These are phyloP conservation scores for Phytophthora pistaciae DNA, from an alignment of 352 stramenopile genomes.

Conservation along the genomic window DNA sequence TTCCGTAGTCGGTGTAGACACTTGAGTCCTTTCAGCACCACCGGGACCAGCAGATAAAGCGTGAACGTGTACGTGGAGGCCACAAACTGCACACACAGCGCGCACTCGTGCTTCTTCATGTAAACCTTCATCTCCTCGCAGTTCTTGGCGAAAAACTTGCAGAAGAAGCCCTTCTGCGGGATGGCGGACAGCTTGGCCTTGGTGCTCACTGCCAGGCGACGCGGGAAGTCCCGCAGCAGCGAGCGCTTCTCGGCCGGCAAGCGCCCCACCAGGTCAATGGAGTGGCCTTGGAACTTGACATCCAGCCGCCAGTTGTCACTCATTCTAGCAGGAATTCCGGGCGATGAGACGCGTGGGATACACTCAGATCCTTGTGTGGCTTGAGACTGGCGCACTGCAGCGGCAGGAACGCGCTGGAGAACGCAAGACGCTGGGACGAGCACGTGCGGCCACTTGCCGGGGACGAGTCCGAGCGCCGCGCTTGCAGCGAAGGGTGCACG, in stretches of 20 bases:
- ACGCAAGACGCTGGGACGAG: constrained; percentile 3
- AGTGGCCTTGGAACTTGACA: constrained; percentile 85
- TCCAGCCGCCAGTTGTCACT: constrained; percentile 88
- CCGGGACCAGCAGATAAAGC: constrained; percentile 82
- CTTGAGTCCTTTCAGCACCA: constrained; percentile 70
- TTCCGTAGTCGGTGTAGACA: constrained; percentile 86
- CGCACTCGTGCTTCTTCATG: constrained; percentile 89
- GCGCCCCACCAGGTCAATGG: constrained; percentile 75
- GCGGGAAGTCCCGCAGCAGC: constrained; percentile 80
- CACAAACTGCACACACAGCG: constrained; percentile 84
- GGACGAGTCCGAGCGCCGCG: constrained; percentile 7
- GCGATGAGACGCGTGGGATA: neutral
- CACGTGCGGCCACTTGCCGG: constrained; percentile 2
- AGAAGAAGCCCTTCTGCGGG: constrained; percentile 90
- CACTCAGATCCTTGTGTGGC: neutral
- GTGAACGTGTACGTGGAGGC: constrained; percentile 88
- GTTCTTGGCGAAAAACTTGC: constrained; percentile 90
- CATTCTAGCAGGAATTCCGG: constrained; percentile 18
- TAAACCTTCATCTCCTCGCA: constrained; percentile 88
- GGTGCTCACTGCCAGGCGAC: constrained; percentile 76
- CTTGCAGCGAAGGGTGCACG: constrained; percentile 5
- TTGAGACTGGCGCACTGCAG: neutral
- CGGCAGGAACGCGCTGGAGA: constrained; percentile 4
- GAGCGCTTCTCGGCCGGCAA: constrained; percentile 85
- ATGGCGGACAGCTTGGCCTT: constrained; percentile 84